Base-by-base conservation (phyloP, 2,329 filamentous ascomycete species). In the Fusarium falciforme region DNA sequence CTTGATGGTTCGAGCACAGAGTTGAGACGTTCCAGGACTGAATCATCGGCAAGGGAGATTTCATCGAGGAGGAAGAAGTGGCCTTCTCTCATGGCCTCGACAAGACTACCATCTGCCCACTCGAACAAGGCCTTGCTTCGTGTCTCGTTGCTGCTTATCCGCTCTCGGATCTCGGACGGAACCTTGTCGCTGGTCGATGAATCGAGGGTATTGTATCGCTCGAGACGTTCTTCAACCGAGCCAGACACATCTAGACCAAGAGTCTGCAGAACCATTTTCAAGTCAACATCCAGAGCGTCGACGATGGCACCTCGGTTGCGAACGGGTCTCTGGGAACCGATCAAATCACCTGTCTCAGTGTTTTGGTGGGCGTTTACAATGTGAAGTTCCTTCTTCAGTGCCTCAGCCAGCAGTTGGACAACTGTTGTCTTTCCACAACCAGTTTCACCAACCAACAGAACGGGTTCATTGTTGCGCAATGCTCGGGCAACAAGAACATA, bases 361-460 rank as follows among this genome's bases (percentile, higher is more conserved):
- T 99, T 99, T 76, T 98, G 96, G 82, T 99, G 97, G 4, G 97
- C 96, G 80, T 99, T 99, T 79, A 99, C 93, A 76, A 96, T 96
- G 75, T 95, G 92, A 42, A 99, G 85, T 72, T 93, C 87, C 77
- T 93, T 94, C 17, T 87, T 86, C 71, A 94, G 88, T 5, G 94
- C 93, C 78, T 97, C 93, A 4, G 96, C 95, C 62, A 98, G 88
- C 80, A 98, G 89, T 81, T 99, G 96, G 76, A 94, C 97, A 8
- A 99, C 93, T 3, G 96, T 98, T 0, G 96, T 99, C 85, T 99
- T 99, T 70, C 97, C 96, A 79, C 96, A 98, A 7, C 96, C 96
- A 20, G 96, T 99, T 81, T 99, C 97, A 71, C 96, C 96, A 14
- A 99, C 94, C 6, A 99, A 87, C 22, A 99, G 87, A 4, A 99